phyloP scores from a whole-genome alignment of 768 basidiomycete species.

The Suillus fuscotomentosus region DNA sequence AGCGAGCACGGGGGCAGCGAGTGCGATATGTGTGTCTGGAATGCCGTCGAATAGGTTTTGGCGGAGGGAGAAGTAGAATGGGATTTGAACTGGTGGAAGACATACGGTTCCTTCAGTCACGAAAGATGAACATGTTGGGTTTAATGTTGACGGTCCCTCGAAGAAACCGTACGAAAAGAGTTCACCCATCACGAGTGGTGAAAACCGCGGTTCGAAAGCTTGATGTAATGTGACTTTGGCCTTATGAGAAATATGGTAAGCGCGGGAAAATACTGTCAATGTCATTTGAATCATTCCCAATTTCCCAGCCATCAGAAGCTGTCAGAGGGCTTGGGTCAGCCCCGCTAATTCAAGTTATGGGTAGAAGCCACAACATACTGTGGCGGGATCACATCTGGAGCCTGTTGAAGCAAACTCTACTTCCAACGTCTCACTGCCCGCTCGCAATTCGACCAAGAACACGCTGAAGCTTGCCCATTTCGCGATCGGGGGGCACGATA shows the following conservation, averaged over 20 bases:
- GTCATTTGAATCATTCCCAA: neutral
- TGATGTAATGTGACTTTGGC: neutral
- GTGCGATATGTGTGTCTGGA: constrained; percentile 69
- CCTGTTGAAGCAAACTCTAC: neutral
- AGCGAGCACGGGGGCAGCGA: constrained; percentile 71
- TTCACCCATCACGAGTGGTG: constrained; percentile 13
- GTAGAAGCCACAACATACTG: neutral
- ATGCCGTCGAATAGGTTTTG: constrained; percentile 51
- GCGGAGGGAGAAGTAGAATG: constrained; percentile 55
- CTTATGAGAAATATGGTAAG: neutral
- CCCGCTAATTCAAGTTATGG: neutral
- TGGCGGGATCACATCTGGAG: neutral
- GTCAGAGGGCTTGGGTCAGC: too few species aligned
- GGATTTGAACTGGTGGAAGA: constrained; percentile 34
- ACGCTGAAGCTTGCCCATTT: neutral
- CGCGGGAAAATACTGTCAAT: neutral
- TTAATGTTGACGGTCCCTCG: constrained; percentile 25
- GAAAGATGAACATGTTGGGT: constrained; percentile 34
- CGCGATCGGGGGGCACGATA: neutral
- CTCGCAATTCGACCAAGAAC: neutral
- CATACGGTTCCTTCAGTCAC: constrained; percentile 37
- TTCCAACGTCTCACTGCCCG: neutral
- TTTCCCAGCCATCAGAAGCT: too few species aligned
- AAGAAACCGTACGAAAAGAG: constrained; percentile 8
- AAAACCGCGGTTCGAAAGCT: neutral